phyloP scores from a whole-genome alignment of 495 filamentous ascomycete species.

The Xanthoparmelia taractica region DNA sequence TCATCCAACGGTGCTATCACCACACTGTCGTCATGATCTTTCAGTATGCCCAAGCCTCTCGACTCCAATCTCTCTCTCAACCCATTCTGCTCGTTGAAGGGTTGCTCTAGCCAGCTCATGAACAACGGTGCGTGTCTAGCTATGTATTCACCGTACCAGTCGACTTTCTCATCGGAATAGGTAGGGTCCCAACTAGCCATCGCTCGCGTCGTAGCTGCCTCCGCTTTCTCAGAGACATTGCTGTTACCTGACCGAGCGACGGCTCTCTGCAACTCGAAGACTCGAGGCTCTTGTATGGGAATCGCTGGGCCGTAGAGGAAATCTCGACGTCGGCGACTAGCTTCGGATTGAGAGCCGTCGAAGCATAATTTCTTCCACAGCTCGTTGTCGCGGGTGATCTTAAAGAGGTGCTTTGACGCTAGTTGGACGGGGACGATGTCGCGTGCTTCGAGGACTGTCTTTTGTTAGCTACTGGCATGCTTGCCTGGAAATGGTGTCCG shows the following conservation, averaged over 20 bases:
- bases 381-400: slow-evolving; percentile 64
- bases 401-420: slow-evolving; percentile 58
- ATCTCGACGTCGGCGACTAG: slow-evolving; percentile 37
- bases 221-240: slow-evolving; percentile 15
- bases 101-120: slow-evolving; percentile 67
- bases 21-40: slow-evolving; percentile 42
- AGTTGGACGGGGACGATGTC: slow-evolving; percentile 66
- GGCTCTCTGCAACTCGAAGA: slow-evolving; percentile 34
- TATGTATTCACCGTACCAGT: slow-evolving; percentile 86
- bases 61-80: slow-evolving; percentile 41
- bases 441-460: slow-evolving; percentile 55
- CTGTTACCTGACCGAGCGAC: slow-evolving; percentile 26
- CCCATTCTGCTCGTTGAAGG: slow-evolving; percentile 31
- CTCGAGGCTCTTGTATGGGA: slow-evolving; percentile 27
- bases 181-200: slow-evolving; percentile 78
- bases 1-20: slow-evolving; percentile 77
- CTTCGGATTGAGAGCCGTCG: slow-evolving; percentile 53
- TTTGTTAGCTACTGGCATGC: slow-evolving; percentile 7
- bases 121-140: slow-evolving; percentile 68
- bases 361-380: slow-evolving; percentile 74
- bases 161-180: slow-evolving; percentile 55
- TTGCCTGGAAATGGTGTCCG: slow-evolving; percentile 27
- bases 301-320: slow-evolving; percentile 30
- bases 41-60: slow-evolving; percentile 58
- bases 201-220: slow-evolving; percentile 39